phyloP scores from a whole-genome alignment of 1,284 basidiomycete species.

The Ceratobasidium sp. region DNA sequence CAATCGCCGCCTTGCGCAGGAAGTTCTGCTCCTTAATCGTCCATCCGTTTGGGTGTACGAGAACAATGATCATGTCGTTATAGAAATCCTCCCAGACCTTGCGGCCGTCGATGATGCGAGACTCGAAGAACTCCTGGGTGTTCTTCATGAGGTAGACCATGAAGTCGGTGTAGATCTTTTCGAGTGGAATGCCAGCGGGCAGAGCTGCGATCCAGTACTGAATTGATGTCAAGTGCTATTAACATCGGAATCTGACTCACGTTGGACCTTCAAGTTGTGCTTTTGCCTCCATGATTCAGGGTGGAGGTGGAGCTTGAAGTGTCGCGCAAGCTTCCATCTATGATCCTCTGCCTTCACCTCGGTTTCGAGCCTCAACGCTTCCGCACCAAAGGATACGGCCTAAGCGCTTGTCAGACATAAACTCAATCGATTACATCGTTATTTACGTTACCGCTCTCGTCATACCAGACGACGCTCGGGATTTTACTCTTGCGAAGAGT shows the following conservation, averaged over 20 bases:
- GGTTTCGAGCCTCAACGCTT: slow-evolving; percentile 13
- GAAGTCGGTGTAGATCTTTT: slow-evolving; percentile 40
- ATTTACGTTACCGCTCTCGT: slow-evolving; percentile 18
- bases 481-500: slow-evolving; percentile 34
- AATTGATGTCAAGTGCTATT: neutral
- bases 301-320: slow-evolving; percentile 43
- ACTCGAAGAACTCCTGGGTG: slow-evolving; percentile 34
- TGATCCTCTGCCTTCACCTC: slow-evolving; percentile 14
- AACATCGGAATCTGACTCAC: neutral
- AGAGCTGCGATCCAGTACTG: neutral
- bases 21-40: slow-evolving; percentile 37
- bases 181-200: neutral
- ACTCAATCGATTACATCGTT: neutral
- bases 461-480: slow-evolving; percentile 40
- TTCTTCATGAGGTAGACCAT: slow-evolving; percentile 37
- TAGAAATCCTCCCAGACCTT: slow-evolving; percentile 23
- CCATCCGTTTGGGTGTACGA: slow-evolving; percentile 43
- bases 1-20: slow-evolving; percentile 34
- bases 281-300: slow-evolving; percentile 26
- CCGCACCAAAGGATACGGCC: slow-evolving; percentile 40
- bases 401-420: neutral
- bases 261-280: slow-evolving; percentile 20
- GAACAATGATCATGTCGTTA: slow-evolving; percentile 21
- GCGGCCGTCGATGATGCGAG: slow-evolving; percentile 28
- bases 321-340: slow-evolving; percentile 36